Base-by-base conservation (phyloP, 2,329 filamentous ascomycete genomes). In the Aspergillus terreus region DNA sequence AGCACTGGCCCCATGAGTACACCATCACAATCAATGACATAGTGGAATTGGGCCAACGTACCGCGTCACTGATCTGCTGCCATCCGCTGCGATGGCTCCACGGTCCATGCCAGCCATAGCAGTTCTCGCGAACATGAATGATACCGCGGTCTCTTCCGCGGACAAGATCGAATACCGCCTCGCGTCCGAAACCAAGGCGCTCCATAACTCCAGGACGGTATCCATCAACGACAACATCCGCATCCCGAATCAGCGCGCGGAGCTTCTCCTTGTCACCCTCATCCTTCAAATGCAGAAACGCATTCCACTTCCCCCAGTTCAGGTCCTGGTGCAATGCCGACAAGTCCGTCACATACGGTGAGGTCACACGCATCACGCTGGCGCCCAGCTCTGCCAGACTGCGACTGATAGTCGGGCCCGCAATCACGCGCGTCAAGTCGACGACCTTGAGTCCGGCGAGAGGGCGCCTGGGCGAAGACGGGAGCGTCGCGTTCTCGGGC, bases 371-470 rank as follows among this genome's bases (percentile, higher is more conserved):
- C 58, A 91, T 77, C 0, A 91, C 86, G 48, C 85, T 81, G 6
- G 87, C 87, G 2, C 88, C 88, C 63, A 90, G 86, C 55, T 88
- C 87, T n/a, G 84, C 86, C 0, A 91, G 77, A 1, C 84, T 84
- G 27, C 86, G 81, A 3, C 83, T 83, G 58, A 90, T 84, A 4
- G 84, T 82, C n/a, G 87, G 87, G 0, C 86, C 87, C 3, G 87
- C 87, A 56, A 91, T 89, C 61, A 90, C 84, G 38, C 87, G 83
- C 63, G 86, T 88, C 27, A 91, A 72, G 63, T 92, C 88, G 4
- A 91, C 77, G 5, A 91, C 86, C 57, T 85, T 86, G 65, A 90
- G 77, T 0, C 87, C 87, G 6, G 63, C 76, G 53, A 73, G 83
- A 60, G 54, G 54, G 4, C 30, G 25, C 19, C 35, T 19, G 14